These are phyloP conservation scores for Penicillium freii DNA, from an alignment of 2,329 filamentous ascomycete genomes.

Conservation along the genomic window DNA sequence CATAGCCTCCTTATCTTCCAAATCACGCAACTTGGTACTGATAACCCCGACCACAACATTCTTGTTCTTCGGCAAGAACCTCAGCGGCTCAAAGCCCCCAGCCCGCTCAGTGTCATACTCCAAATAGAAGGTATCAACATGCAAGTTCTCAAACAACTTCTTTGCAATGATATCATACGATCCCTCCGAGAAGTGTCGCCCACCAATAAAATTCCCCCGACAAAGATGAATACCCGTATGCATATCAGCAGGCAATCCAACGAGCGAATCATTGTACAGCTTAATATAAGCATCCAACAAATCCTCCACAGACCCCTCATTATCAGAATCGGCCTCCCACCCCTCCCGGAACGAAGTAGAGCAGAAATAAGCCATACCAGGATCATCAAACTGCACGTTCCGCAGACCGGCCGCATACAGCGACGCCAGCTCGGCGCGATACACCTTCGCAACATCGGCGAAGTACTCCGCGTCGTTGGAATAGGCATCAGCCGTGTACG, in stretches of 20 bases:
- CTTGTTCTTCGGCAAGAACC: slow-evolving; percentile 59
- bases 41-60: slow-evolving; percentile 61
- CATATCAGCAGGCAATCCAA: slow-evolving; percentile 64
- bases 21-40: slow-evolving; percentile 60
- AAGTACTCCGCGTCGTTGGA: slow-evolving; percentile 55
- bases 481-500: too few species aligned
- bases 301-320: slow-evolving; percentile 66
- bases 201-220: slow-evolving; percentile 63
- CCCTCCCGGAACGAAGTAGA: slow-evolving; percentile 68
- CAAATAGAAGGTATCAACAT: slow-evolving; percentile 66
- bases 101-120: slow-evolving; percentile 67
- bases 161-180: slow-evolving; percentile 66
- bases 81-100: slow-evolving; percentile 65
- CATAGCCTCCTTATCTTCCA: slow-evolving; percentile 64
- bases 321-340: slow-evolving; percentile 66
- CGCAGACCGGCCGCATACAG: slow-evolving; percentile 62
- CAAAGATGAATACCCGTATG: slow-evolving; percentile 76
- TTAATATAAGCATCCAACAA: slow-evolving; percentile 73
- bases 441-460: slow-evolving; percentile 62
- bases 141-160: slow-evolving; percentile 62
- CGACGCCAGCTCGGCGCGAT: slow-evolving; percentile 59
- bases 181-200: slow-evolving; percentile 64
- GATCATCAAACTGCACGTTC: slow-evolving; percentile 67
- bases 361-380: slow-evolving; percentile 70
- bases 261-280: slow-evolving; percentile 71